Base-by-base conservation (phyloP, 768 basidiomycete genomes). In the Boletus reticuloceps region DNA sequence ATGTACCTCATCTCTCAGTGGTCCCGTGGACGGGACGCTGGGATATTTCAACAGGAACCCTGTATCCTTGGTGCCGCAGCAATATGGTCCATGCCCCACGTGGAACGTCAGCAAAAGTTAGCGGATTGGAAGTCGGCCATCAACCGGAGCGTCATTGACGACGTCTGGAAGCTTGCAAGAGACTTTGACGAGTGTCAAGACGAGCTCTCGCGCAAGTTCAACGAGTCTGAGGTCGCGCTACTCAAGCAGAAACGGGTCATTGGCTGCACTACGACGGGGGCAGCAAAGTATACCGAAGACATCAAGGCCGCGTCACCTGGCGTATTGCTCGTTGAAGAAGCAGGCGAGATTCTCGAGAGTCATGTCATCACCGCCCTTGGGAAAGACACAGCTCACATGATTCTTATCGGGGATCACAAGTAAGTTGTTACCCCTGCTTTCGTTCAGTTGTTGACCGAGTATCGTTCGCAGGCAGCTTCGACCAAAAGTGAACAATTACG, bases 351-450 rank as follows among this genome's bases (percentile, higher is more conserved):
- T 42, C 65, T 88, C 2, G 86, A 88, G 62, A 83, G 82, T 54
- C 86, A 88, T 59, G 69, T 86, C 37, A 57, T 88, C 38, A 84
- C 84, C 0, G 79, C 87, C 0, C 68, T 88, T 5, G 77, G 78
- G 0, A 53, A 54, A 2, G 53, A 72, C 1, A 79, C 79, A 0
- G 67, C 71, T 5, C 84, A 86, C 31, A 63, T 88, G 50, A 81
- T 88, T 59, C 72, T 89, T 6, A 88, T 89, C 31, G 86, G 86
- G 0, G 87, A 89, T 60, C 87, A 88, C 67, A 82, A 88, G 87
- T 86, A 69, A 14, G 81, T 68, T 44, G n/a, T 27, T n/a, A 6
- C 25, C 16, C 9, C 12, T 13, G 6, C 20, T 42, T 25, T 34
- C 27, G 11, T 37, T 39, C 38, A 25, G 17, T 51, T 36, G 41